Conservation (phyloP, 1,284 basidiomycete species). For the Schizophyllum commune region DNA sequence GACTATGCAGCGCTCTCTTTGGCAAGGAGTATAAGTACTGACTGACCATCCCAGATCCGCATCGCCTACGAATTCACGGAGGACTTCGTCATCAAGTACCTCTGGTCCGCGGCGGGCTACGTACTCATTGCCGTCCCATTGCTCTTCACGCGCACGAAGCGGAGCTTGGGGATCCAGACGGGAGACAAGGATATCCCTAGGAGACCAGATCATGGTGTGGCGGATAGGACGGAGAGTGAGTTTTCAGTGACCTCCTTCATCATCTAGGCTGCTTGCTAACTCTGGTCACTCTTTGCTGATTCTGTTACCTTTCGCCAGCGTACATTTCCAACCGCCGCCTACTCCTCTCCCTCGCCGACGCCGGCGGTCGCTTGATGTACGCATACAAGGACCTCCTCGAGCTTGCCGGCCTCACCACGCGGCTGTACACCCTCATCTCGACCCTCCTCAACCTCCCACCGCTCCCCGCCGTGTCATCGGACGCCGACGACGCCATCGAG, state of each 20-base stretch:
- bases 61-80: slow-evolving; percentile 88
- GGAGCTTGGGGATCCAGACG: slow-evolving; percentile 38
- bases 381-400: slow-evolving; percentile 90
- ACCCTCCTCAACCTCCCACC: slow-evolving; percentile 71
- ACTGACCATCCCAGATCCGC: too few species aligned
- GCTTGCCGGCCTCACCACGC: slow-evolving; percentile 85
- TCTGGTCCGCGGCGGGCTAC: slow-evolving; percentile 90
- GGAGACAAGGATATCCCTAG: slow-evolving; percentile 12
- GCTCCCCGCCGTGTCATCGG: slow-evolving; percentile 31
- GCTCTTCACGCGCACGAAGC: slow-evolving; percentile 48
- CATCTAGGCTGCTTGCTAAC: background rate
- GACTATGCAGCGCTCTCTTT: too few species aligned
- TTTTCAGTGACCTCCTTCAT: background rate
- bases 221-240: slow-evolving; percentile 40
- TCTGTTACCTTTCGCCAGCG: too few species aligned
- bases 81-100: slow-evolving; percentile 91
- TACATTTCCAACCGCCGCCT: slow-evolving; percentile 95
- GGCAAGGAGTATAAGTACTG: too few species aligned
- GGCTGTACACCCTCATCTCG: slow-evolving; percentile 84
- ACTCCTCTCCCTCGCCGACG: slow-evolving; percentile 89
- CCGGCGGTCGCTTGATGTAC: slow-evolving; percentile 89
- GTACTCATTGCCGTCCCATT: slow-evolving; percentile 85
- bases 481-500: slow-evolving; percentile 35
- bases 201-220: slow-evolving; percentile 32
- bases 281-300: too few species aligned